phyloP scores from a whole-genome alignment of 106 monocot genomes.

The Posidonia australis region DNA sequence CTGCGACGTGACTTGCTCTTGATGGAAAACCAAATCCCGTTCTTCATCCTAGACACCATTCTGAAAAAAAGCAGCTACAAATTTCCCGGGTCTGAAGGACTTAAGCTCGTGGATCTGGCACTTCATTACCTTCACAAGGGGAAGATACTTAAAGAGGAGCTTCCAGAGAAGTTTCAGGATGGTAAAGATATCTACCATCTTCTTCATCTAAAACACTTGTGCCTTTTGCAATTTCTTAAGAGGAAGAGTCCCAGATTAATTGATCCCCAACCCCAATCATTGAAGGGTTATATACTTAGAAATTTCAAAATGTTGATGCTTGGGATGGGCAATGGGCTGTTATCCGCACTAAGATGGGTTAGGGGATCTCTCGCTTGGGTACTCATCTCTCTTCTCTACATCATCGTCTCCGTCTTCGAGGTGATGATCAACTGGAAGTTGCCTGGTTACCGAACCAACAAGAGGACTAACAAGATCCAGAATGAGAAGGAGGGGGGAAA shows the following conservation, averaged over 20 bases:
- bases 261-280: too few relatives aligned
- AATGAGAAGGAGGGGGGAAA: accelerated
- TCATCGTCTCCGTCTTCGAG: background rate
- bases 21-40: conserved; percentile 27
- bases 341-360: too few relatives aligned
- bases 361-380: too few relatives aligned
- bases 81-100: background rate
- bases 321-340: too few relatives aligned
- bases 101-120: background rate
- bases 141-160: background rate
- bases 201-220: conserved; percentile 16
- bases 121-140: background rate
- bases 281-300: too few relatives aligned
- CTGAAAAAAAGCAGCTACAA: background rate
- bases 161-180: too few relatives aligned
- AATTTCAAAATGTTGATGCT: too few relatives aligned
- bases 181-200: background rate
- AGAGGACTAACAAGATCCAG: too few relatives aligned
- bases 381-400: background rate
- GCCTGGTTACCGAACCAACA: background rate
- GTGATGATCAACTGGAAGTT: background rate
- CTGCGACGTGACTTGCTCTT: conserved; percentile 15
- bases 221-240: too few relatives aligned
- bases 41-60: conserved; percentile 8
- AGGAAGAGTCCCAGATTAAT: too few relatives aligned